Evolutionary conservation across 345 rosid genomes (phyloP), one percentile per base, ranked within the genome.

Genomic region (Turritis glabra): DNA sequence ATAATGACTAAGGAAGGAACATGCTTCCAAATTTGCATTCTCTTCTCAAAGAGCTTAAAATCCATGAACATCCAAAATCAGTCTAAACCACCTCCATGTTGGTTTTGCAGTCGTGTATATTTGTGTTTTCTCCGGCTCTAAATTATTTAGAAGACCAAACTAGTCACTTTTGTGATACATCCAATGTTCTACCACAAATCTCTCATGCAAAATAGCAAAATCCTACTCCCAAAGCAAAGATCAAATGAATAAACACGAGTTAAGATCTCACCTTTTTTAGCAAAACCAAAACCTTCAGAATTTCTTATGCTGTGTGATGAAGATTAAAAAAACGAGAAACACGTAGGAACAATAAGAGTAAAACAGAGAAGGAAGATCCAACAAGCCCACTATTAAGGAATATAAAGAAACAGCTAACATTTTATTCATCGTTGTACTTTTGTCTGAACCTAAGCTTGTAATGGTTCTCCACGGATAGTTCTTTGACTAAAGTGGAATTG

Each of bases 351-450:
- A 35, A 8, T 27, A 27, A 54, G 19, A 33, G 15, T 58, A 11
- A 21, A 21, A 22, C 30, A 7, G 89, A 88, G 56, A 67, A 87
- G 23, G 15, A 40, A 61, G 8, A 15, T 62, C 23, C 13, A 2
- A 13, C 25, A 62, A 41, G 15, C 35, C 21, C 32, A 40, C 83
- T 38, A n/a, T n/a, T n/a, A 4, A 25, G 3, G 30, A 38, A 60
- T 22, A 38, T 12, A 21, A 5, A 7, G 1, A 41, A 17, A 25
- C 10, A n/a, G 67, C 2, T 63, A 4, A n/a, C n/a, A 37, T 63
- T 59, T 22, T 35, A 14, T 15, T 8, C 48, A 40, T 38, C 5
- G 14, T 60, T 21, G 5, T 10, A 27, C 60, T 23, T 63, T 17
- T 27, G 44, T 32, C 57, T 65, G 30, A 64, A 1, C 69, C 12